Conservation (phyloP, 805 yeast species). For the Candida endomychidarum region DNA sequence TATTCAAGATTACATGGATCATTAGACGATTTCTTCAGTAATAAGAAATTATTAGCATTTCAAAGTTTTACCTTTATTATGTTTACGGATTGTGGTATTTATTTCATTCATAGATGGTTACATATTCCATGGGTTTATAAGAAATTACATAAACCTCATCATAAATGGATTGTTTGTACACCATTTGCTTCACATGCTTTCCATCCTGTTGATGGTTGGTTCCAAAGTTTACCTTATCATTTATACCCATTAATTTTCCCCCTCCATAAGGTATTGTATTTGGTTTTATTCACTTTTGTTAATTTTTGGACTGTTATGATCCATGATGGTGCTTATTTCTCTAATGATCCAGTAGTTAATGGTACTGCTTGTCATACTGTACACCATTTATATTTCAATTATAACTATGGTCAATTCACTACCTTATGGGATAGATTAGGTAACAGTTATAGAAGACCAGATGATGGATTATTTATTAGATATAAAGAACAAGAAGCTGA, state of each 20-base stretch:
- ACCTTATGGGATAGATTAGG: conserved; percentile 98
- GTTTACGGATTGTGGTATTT: conserved; percentile 93
- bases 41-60: conserved; percentile 58
- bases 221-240: conserved; percentile 92
- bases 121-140: conserved; percentile 93
- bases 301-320: conserved; percentile 99
- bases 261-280: conserved; percentile 80
- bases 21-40: conserved; percentile 61
- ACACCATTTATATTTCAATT: conserved; percentile 95
- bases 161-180: conserved; percentile 98
- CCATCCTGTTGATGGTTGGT: conserved; percentile 97
- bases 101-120: conserved; percentile 86
- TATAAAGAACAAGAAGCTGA: conserved; percentile 51
- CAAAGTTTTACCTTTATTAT: conserved; percentile 81
- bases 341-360: conserved; percentile 89
- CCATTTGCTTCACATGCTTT: conserved; percentile 98
- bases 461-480: conserved; percentile 65
- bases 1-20: conserved; percentile 75
- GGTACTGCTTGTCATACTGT: conserved; percentile 99
- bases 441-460: conserved; percentile 90
- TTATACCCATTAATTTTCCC: conserved; percentile 90
- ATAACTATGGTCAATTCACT: conserved; percentile 97
- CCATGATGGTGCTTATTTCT: conserved; percentile 95
- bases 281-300: conserved; percentile 82
- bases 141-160: conserved; percentile 91